Base-by-base conservation (phyloP, 2,329 filamentous ascomycete genomes). In the Cordyceps tenuipes region DNA sequence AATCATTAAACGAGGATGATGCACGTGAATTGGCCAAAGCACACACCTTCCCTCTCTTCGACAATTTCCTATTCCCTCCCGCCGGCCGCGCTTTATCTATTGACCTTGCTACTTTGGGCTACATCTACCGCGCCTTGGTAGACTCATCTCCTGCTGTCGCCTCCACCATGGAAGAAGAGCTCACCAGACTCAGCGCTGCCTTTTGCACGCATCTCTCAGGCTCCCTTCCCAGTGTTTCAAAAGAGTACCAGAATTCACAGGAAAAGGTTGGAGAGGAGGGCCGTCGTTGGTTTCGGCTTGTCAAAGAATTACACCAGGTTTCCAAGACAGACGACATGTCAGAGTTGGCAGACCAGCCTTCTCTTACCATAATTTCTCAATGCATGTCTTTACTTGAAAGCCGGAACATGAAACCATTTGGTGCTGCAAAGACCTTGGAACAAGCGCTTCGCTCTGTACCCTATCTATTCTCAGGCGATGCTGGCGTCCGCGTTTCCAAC, bases 141-240 rank as follows among this genome's bases (percentile, higher is more conserved):
- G 71, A 75, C 8, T 71, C 76, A 0, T 69, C 74, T 2, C 73
- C 75, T 12, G 61, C 73, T 0, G 72, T 77, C 2, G 65, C 85
- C 3, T 71, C 79, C 0, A 75, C 81, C 0, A 75, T 89, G 0
- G 70, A 76, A 17, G 71, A 77, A 3, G 77, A 86, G 63, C 94
- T 90, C 89, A 71, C 76, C 2, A 76, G 76, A 1, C 72, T 91
- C n/a, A 82, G 83, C 0, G 75, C 82, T 1, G 71, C 78, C 0
- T 74, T 96, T n/a, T 77, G 86, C 29, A 77, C 84, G 36, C 80
- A 82, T 43, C 85, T 96, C 60, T 86, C 85, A 58, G 82, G 83
- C 6, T 95, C 91, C 0, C 80, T 90, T 5, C 91, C 92, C 0
- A 91, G 93, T 68, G 85, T 93, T 60, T 91, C 91, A 0, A 87